These are phyloP conservation scores for Nitzschia inconspicua DNA, from an alignment of 108 stramenopile genomes.

Conservation along the genomic window DNA sequence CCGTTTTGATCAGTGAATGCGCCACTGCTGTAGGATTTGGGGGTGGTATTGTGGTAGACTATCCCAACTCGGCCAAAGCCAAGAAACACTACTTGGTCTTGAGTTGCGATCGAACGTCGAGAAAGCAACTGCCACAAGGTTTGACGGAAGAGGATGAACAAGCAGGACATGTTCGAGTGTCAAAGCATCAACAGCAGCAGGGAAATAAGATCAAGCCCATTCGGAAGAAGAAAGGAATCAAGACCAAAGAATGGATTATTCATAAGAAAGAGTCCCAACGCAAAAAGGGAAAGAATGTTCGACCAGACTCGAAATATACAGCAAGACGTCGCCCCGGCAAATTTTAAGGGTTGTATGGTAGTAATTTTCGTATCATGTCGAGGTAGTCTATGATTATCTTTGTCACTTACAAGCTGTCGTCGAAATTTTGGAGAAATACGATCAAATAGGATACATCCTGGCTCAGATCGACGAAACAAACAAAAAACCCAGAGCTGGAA, in stretches of 20 bases:
- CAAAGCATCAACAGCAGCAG: not conserved
- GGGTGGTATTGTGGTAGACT: conserved; percentile 99
- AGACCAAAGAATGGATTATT: conserved; percentile 97
- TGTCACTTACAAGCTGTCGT: conserved; percentile 76
- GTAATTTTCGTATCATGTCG: too few species aligned
- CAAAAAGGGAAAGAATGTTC: conserved; percentile 91
- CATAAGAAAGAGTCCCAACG: conserved; percentile 96
- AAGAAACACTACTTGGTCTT: conserved; percentile 99
- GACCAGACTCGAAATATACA: conserved; percentile 95
- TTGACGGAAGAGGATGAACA: conserved; percentile 20
- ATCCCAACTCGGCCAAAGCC: conserved; percentile 98
- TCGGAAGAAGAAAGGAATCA: conserved; percentile 65
- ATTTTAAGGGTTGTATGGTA: too few species aligned
- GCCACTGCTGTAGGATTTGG: conserved; percentile 92
- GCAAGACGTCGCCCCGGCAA: conserved; percentile 91
- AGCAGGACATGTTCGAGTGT: conserved; percentile 23
- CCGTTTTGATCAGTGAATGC: conserved; percentile 91
- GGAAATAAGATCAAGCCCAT: conserved; percentile 29
- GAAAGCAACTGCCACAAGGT: conserved; percentile 46
- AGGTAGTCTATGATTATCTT: conserved; percentile 70
- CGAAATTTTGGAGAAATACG: conserved; percentile 69
- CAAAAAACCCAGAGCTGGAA: conserved; percentile 67
- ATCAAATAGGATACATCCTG: conserved; percentile 56
- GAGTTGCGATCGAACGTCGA: conserved; percentile 77
- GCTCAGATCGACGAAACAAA: conserved; percentile 60